These are phyloP conservation scores for Maudiozyma saulgeensis DNA, from an alignment of 805 yeast genomes.

Conservation along the genomic window DNA sequence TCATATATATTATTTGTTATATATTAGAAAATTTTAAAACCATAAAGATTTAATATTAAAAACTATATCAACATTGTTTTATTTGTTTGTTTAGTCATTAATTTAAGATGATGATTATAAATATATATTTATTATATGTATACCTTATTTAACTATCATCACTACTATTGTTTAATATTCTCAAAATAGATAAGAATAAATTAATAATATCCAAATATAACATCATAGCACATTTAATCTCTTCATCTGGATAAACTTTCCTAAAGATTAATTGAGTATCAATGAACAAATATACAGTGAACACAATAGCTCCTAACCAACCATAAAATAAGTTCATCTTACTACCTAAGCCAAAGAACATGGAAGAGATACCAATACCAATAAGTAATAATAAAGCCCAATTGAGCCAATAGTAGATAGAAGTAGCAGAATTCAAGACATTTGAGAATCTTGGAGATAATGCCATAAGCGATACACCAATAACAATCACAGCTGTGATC, in stretches of 20 bases:
- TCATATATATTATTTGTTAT: neutral
- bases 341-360: conserved; percentile 56
- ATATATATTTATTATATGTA: too few relatives aligned
- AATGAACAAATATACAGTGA: conserved; percentile 60
- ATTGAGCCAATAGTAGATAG: conserved; percentile 31
- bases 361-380: conserved; percentile 56
- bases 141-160: conserved; percentile 10
- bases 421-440: conserved; percentile 27
- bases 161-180: conserved; percentile 40
- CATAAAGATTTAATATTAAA: too few relatives aligned
- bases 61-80: neutral
- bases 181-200: conserved; percentile 64
- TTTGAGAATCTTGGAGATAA: conserved; percentile 44
- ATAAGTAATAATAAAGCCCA: conserved; percentile 57
- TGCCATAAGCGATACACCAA: conserved; percentile 72
- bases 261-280: conserved; percentile 78
- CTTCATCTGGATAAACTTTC: conserved; percentile 72
- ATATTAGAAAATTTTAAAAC: neutral
- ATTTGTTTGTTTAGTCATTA: neutral
- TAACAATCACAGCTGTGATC: conserved; percentile 58
- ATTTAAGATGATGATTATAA: neutral
- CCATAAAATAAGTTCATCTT: conserved; percentile 59
- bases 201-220: conserved; percentile 77
- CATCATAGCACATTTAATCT: conserved; percentile 67
- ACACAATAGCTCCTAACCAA: conserved; percentile 63